Base-by-base conservation (phyloP, 495 filamentous ascomycete species). In the Stereocaulon alpinum region DNA sequence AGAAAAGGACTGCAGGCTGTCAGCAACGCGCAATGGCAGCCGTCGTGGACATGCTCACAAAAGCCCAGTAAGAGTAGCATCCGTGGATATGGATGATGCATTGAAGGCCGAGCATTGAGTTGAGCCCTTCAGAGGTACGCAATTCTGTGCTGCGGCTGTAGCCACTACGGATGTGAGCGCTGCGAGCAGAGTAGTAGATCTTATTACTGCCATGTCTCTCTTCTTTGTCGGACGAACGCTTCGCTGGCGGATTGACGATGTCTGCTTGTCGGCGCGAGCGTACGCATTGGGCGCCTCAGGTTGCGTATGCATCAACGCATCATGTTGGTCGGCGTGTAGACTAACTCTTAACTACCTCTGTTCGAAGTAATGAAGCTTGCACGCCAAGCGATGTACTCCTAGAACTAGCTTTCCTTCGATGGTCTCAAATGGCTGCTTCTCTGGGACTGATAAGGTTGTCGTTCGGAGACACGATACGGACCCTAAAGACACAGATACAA, bases 81-180 rank as follows among this genome's bases (percentile, higher is more conserved):
- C 80, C 44, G 85, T 92, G 37, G 90, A 92, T 43, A 99, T 81
- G 4, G 87, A 93, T 2, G 94, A 82, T 40, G 79, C 70, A 66
- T 82, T 83, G 70, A 95, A 99, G 32, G 92, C 91, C 56, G 87
- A 76, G 73, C 94, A 99, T 56, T 80, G 75, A 22, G 80, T 88
- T 27, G 94, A 96, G 43, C 79, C 84, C 45, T 80, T 72, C 30
- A 99, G 81, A 20, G 92, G 82, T 56, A 99, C 82, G 68, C 94
- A 99, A 58, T 62, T 60, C 60, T 60, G 76, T 15, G 63, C 61
- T 42, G 42, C 29, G 37, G 57, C 48, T 37, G 61, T 41, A 17
- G 60, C 29, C 15, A 63, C 34, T n/a, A 24, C 29, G 41, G 27
- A 20, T 15, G 54, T 45, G 12, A 61, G 27, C 11, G 41, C 58